Evolutionary conservation across 2,329 filamentous ascomycete genomes (phyloP).

Genomic region (Colletotrichum sidae): DNA sequence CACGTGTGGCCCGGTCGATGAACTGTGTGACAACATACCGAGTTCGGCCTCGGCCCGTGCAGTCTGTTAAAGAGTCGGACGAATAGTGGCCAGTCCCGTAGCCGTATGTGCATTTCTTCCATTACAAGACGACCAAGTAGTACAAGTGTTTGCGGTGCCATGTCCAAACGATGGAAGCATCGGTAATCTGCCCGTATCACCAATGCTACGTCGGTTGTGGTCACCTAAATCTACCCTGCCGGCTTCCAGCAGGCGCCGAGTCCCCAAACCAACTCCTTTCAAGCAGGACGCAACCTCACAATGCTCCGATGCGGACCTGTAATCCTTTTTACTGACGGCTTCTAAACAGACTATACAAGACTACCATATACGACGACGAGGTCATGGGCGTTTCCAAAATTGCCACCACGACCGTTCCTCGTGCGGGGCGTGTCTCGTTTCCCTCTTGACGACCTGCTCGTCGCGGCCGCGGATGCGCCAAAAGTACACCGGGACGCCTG

Average conservation of each 20-base stretch:
- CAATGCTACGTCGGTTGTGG: too few relatives aligned
- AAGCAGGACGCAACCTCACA: neutral
- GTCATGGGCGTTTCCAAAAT: constrained; percentile 65
- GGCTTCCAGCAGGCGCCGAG: neutral
- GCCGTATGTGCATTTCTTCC: constrained; percentile 37
- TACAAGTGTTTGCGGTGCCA: constrained; percentile 52
- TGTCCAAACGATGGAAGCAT: too few relatives aligned
- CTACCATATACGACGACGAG: neutral
- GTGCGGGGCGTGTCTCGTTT: constrained; percentile 41
- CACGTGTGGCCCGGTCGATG: too few relatives aligned
- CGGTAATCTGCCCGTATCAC: too few relatives aligned
- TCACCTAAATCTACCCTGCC: neutral
- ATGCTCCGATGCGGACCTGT: neutral
- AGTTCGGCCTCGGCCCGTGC: neutral
- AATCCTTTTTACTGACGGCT: too few relatives aligned
- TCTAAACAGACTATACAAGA: constrained; percentile 6
- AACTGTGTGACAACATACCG: neutral
- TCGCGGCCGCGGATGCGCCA: constrained; percentile 81
- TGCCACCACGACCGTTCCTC: constrained; percentile 63
- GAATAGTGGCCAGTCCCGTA: constrained; percentile 12
- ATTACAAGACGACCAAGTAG: constrained; percentile 52
- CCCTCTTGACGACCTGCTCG: constrained; percentile 58
- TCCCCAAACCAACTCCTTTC: constrained; percentile 1
- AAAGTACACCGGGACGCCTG: constrained; percentile 89
- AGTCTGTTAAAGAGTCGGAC: neutral